Conservation (phyloP, 768 basidiomycete species). For the Kwoniella europaea region DNA sequence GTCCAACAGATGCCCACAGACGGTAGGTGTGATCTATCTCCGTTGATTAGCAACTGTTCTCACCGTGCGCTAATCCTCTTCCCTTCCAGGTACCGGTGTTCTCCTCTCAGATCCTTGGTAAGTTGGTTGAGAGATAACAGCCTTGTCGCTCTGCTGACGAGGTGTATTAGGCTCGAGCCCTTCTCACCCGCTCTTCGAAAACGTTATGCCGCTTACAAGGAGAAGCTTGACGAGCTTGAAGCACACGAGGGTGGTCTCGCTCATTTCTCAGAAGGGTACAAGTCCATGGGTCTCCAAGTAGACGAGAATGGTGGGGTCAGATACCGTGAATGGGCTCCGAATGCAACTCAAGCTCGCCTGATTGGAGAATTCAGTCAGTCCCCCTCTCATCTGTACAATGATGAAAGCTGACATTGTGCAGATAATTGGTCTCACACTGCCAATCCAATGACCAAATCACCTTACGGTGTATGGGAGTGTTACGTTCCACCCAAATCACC, state of each 20-base stretch:
- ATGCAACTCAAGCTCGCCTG: constrained; percentile 76
- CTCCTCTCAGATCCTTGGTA: constrained; percentile 58
- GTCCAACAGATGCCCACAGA: constrained; percentile 10
- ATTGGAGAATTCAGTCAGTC: constrained; percentile 96
- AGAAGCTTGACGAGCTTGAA: constrained; percentile 64
- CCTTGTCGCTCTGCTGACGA: constrained; percentile 6
- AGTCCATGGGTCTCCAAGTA: constrained; percentile 75
- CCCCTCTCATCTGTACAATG: constrained; percentile 4
- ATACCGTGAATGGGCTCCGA: constrained; percentile 97
- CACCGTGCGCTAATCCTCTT: background rate
- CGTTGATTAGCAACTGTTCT: too few relatives aligned
- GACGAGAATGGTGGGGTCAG: constrained; percentile 69
- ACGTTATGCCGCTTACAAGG: constrained; percentile 54
- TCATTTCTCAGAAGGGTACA: constrained; percentile 77
- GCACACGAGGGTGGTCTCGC: constrained; percentile 82
- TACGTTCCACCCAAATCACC: constrained; percentile 69
- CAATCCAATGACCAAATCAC: constrained; percentile 82
- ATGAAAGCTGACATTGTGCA: constrained; percentile 54
- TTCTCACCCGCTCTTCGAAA: constrained; percentile 54
- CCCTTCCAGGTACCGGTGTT: constrained; percentile 46
- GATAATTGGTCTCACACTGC: constrained; percentile 85
- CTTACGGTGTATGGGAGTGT: constrained; percentile 90
- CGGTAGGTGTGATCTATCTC: constrained; percentile 3
- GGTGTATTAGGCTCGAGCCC: constrained; percentile 56
- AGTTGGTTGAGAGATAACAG: constrained; percentile 11